Evolutionary conservation across 768 basidiomycete genomes (phyloP), one percentile per base, ranked within the genome.

Genomic region (Gelatoporia subvermispora): DNA sequence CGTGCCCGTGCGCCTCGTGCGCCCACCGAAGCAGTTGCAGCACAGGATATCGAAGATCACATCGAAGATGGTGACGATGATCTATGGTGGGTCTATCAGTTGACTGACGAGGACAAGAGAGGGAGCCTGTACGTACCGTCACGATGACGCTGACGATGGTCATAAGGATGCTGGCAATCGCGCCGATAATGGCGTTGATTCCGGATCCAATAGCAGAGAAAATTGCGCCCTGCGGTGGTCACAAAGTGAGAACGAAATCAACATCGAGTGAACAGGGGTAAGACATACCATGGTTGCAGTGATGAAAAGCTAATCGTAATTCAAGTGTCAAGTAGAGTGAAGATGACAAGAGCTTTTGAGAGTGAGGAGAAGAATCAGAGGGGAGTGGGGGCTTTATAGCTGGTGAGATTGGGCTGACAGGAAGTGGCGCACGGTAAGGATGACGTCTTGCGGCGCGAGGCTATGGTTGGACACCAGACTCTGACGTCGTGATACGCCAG

Each of bases 41-140:
- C 71, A 74, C 11, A 73, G 49, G 48, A 74, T 69, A 47, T 73
- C 84, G 42, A 67, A 50, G 48, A 86, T 80, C 35, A 82, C 59
- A 57, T 85, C 72, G 56, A 83, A 78, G 49, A 85, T 84, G 0
- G 81, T 77, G 9, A 83, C 78, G 40, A 85, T 71, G 35, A 85
- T 67, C 85, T 86, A 53, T 8, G 9, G 22, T 21, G 21, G 20
- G n/a, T 8, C 16, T 11, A 52, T 40, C 17, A 41, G 42, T 22
- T 23, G 9, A 47, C 31, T 35, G 10, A 21, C 4, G 5, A 3
- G 2, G 17, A 15, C 5, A 21, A 3, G 4, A 20, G 20, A 22
- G 22, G 13, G 2, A 17, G 8, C 3, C n/a, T 17, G 40, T 16
- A 71, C 78, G 45, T 55, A 85, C 84, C n/a, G 68, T 72, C 11